Evolutionary conservation across 106 monocot species (phyloP).

Genomic region (Dendrobium chrysotoxum): DNA sequence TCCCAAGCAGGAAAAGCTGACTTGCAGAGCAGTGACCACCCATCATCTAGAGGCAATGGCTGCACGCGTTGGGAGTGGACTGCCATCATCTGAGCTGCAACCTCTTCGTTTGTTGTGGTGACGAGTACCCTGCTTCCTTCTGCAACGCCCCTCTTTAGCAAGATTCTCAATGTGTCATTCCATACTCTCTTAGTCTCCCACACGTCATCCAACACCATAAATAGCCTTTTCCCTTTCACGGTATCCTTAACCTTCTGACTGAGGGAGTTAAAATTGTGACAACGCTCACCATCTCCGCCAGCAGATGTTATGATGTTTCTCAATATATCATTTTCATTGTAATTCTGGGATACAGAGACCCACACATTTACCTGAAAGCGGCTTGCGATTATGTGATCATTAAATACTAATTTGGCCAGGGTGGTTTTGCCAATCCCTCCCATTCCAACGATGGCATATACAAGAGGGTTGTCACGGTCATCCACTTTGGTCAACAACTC

Average conservation of each 20-base stretch:
- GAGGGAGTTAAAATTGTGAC: not conserved
- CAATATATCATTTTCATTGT: not conserved
- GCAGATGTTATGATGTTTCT: not conserved
- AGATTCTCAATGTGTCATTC: not conserved
- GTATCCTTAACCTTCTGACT: not conserved
- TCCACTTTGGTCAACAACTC: not conserved
- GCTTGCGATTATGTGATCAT: not conserved
- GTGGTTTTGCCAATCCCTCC: constrained; percentile 15
- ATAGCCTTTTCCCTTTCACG: not conserved
- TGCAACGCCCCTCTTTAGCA: not conserved
- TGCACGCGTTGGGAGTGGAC: not conserved
- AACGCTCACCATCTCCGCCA: not conserved
- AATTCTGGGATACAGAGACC: constrained; percentile 1
- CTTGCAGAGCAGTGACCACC: constrained; percentile 7
- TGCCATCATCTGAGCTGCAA: constrained; percentile 2
- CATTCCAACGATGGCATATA: constrained; percentile 5
- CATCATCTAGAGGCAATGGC: constrained; percentile 6
- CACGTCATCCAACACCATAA: constrained; percentile 8
- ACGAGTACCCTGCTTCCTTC: not conserved
- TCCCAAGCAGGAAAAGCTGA: not conserved
- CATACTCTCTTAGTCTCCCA: not conserved
- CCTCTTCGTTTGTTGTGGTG: not conserved
- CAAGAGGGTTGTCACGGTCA: not conserved
- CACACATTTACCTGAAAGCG: not conserved
- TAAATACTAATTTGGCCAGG: not conserved